Percentiles rank a stretch among this genome's conserved stretches.
These are phyloP conservation scores for Corchorus capsularis DNA, from an alignment of 345 rosid species.

Conservation along the genomic window DNA sequence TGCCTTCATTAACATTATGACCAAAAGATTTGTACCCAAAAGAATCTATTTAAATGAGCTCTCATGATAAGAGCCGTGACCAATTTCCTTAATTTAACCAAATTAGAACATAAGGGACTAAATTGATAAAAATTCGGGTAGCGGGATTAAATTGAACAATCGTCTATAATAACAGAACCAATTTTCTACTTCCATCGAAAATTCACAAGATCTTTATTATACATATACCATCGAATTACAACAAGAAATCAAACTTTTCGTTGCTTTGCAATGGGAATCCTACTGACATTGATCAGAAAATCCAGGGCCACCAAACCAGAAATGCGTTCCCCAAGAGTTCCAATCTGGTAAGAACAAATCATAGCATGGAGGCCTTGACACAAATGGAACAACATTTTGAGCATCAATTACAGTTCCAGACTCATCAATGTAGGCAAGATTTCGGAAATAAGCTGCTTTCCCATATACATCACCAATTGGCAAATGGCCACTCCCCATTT, in stretches of 20 bases:
- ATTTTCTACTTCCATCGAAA: too few species aligned
- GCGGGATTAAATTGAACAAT: too few species aligned
- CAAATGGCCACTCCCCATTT: slow-evolving; percentile 64
- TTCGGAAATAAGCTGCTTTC: slow-evolving; percentile 36
- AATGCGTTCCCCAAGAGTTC: neutral
- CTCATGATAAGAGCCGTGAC: too few species aligned
- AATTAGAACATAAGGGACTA: too few species aligned
- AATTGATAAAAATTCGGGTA: too few species aligned
- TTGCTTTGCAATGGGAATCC: neutral
- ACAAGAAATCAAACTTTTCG: neutral
- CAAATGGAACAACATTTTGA: neutral
- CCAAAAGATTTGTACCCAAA: too few species aligned
- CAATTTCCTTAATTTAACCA: too few species aligned
- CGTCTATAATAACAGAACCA: too few species aligned
- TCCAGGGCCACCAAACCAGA: slow-evolving; percentile 21
- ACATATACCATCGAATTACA: too few species aligned
- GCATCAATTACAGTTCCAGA: neutral
- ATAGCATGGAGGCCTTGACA: slow-evolving; percentile 9
- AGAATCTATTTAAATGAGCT: too few species aligned
- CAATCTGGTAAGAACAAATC: neutral
- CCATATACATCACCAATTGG: slow-evolving; percentile 36
- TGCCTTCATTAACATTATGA: too few species aligned
- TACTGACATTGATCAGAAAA: slow-evolving; percentile 7
- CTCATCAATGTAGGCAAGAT: neutral
- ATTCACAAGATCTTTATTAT: too few species aligned